These are phyloP conservation scores for Boletus sp. DNA, from an alignment of 768 basidiomycete species.

Conservation along the genomic window DNA sequence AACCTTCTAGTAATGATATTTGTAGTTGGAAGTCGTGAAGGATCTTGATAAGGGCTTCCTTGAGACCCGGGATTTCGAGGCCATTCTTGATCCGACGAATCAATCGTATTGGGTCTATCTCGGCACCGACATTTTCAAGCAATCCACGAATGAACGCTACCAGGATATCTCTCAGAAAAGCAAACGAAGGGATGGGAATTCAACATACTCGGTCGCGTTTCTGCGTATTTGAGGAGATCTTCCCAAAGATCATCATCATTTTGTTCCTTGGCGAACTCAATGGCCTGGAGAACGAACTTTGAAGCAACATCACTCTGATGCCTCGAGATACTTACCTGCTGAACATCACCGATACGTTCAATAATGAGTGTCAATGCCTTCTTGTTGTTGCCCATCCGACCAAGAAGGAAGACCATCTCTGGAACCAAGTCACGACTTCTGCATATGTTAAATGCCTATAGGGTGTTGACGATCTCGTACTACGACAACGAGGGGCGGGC, in stretches of 20 bases:
- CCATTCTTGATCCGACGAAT: slow-evolving; percentile 96
- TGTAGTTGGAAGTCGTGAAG: slow-evolving; percentile 95
- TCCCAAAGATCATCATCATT: slow-evolving; percentile 98
- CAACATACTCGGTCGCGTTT: slow-evolving; percentile 78
- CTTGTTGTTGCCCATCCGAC: slow-evolving; percentile 97
- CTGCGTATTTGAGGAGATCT: slow-evolving; percentile 89
- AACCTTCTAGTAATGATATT: slow-evolving; percentile 89
- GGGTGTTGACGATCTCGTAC: background rate
- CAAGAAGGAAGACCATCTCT: slow-evolving; percentile 97
- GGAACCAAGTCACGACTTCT: slow-evolving; percentile 81
- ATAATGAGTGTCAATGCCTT: slow-evolving; percentile 92
- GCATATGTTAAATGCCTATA: slow-evolving; percentile 82
- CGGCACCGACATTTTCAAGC: slow-evolving; percentile 92
- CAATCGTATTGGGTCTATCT: slow-evolving; percentile 91
- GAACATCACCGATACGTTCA: slow-evolving; percentile 88
- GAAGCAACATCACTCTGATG: background rate
- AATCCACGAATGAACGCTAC: slow-evolving; percentile 91
- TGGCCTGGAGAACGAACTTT: slow-evolving; percentile 54
- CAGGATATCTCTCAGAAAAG: background rate
- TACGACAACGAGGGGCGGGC: background rate
- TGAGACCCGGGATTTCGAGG: slow-evolving; percentile 92
- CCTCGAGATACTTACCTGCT: slow-evolving; percentile 52
- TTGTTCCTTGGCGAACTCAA: slow-evolving; percentile 98
- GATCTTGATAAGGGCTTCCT: slow-evolving; percentile 94
- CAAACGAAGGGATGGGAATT: background rate